Percentiles rank a stretch among this genome's conserved stretches.
These are phyloP conservation scores for Acanthamoeba rhysodes DNA, from an alignment of 208 protist genomes.

Conservation along the genomic window DNA sequence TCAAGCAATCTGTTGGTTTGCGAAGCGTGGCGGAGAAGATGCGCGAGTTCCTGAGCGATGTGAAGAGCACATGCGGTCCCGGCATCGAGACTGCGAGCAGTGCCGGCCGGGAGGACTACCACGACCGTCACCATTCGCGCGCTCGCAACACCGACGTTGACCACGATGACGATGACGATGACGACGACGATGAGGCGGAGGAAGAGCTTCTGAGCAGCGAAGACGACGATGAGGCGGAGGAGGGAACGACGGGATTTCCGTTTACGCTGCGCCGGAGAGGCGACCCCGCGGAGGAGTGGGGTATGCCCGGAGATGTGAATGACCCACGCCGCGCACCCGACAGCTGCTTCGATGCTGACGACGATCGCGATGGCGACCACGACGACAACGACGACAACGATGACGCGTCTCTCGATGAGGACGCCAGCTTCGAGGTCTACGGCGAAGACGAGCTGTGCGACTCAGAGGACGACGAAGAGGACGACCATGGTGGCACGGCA, in stretches of 20 bases:
- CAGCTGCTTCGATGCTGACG: neutral
- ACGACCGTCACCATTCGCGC: neutral
- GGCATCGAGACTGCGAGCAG: neutral
- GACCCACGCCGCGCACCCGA: neutral
- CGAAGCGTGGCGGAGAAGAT: neutral
- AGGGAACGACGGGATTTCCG: neutral
- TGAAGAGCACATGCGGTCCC: neutral
- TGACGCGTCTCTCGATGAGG: neutral
- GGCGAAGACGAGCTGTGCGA: conserved; percentile 25
- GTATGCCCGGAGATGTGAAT: neutral
- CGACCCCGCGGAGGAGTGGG: neutral
- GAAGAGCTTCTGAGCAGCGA: neutral
- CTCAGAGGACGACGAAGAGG: neutral
- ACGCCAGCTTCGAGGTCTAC: neutral
- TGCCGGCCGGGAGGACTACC: neutral
- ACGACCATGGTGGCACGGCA: neutral
- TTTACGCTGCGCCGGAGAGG: neutral
- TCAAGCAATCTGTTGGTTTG: neutral
- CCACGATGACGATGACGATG: neutral
- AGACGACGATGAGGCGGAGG: neutral
- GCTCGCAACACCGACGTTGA: neutral
- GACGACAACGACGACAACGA: neutral
- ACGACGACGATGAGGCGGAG: neutral
- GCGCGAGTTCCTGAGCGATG: neutral
- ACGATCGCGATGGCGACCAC: neutral